phyloP scores from a whole-genome alignment of 2,329 filamentous ascomycete species.

The Neofusicoccum umdonicola region DNA sequence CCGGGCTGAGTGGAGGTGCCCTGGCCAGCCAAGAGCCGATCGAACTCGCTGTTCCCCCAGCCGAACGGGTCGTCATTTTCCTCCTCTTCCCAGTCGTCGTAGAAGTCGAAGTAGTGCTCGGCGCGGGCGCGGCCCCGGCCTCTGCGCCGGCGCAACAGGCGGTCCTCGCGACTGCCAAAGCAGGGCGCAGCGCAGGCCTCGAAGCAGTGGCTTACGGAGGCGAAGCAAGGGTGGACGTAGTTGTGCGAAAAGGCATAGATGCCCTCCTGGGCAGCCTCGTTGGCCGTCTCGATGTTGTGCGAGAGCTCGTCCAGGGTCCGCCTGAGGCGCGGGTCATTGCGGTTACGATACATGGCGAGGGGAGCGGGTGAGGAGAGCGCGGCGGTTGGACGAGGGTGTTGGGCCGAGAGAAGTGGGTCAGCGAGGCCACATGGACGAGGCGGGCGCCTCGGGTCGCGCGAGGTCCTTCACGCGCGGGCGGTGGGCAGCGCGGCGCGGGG shows the following conservation, averaged over 20 bases:
- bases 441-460: not conserved
- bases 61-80: constrained; percentile 64
- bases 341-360: constrained; percentile 53
- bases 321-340: constrained; percentile 78
- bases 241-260: constrained; percentile 86
- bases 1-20: constrained; percentile 58
- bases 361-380: constrained; percentile 15
- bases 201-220: constrained; percentile 63
- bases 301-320: constrained; percentile 92
- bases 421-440: constrained; percentile 10
- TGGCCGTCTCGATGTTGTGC: constrained; percentile 84
- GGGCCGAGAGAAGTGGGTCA: constrained; percentile 17
- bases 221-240: constrained; percentile 79
- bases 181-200: constrained; percentile 68
- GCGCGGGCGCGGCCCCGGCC: constrained; percentile 58
- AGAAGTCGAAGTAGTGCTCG: constrained; percentile 92
- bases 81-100: constrained; percentile 89
- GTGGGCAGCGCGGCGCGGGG: not conserved
- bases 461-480: not conserved
- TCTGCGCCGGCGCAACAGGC: constrained; percentile 67
- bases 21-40: constrained; percentile 71
- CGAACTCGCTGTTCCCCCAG: constrained; percentile 74
- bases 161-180: constrained; percentile 73
- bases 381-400: constrained; percentile 13
- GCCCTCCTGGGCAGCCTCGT: constrained; percentile 85